phyloP scores from a whole-genome alignment of 495 filamentous ascomycete genomes.

The Penicillium parvum region DNA sequence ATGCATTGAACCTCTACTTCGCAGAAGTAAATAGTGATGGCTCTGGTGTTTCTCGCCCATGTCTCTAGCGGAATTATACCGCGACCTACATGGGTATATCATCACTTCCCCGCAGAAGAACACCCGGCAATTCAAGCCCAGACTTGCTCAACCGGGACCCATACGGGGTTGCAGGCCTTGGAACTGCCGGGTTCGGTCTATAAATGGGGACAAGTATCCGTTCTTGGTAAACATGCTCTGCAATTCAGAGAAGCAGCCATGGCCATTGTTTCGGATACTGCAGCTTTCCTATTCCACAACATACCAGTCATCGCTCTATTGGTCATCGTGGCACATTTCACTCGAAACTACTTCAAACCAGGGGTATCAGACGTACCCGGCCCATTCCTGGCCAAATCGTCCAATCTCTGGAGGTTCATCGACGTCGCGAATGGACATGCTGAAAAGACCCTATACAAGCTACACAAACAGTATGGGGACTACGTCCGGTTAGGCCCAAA shows the following conservation, averaged over 20 bases:
- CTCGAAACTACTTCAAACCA: conserved; percentile 12
- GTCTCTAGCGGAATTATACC: conserved; percentile 9
- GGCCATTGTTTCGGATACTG: conserved; percentile 6
- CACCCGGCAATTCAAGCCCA: neutral
- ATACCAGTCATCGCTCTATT: conserved; percentile 5
- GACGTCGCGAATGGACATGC: conserved; percentile 20
- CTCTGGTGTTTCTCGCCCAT: too few relatives aligned
- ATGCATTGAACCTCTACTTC: too few relatives aligned
- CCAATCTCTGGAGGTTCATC: conserved; percentile 16
- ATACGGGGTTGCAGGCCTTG: neutral
- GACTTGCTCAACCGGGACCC: neutral
- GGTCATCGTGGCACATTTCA: conserved; percentile 3
- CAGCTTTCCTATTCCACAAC: conserved; percentile 1
- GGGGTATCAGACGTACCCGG: conserved; percentile 12
- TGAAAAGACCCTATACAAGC: conserved; percentile 23
- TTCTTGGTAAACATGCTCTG: neutral
- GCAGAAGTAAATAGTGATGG: too few relatives aligned
- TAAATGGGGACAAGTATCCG: neutral
- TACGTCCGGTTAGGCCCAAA: conserved; percentile 57
- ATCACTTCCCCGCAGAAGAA: conserved; percentile 11
- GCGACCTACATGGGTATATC: conserved; percentile 1
- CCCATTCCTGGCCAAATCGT: conserved; percentile 12
- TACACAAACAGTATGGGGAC: conserved; percentile 51
- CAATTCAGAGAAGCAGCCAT: neutral
- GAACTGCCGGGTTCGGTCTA: neutral